Percentiles rank a stretch among this genome's conserved stretches.
Conservation (phyloP, 495 filamentous ascomycete species). For the Glarea lozoyensis region DNA sequence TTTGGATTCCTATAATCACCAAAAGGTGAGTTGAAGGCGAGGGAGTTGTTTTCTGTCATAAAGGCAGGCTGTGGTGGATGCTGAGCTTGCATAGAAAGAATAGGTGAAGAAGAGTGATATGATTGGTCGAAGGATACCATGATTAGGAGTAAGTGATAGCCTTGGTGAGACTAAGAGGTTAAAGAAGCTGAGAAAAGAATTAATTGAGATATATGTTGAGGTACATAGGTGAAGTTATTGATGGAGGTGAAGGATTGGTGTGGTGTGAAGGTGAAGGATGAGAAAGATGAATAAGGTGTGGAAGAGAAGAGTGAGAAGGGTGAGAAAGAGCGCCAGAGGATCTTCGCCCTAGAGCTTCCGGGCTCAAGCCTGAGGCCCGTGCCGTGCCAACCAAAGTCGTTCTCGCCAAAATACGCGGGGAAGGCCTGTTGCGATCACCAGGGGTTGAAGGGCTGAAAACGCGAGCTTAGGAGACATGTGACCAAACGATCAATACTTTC, state of each 20-base stretch:
- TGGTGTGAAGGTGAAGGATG: slow-evolving; percentile 6
- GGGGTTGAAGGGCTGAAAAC: no score
- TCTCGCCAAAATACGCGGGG: no score
- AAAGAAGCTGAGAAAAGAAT: slow-evolving; percentile 9
- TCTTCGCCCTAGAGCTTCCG: no score
- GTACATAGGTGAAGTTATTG: slow-evolving; percentile 2
- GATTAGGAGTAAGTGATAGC: slow-evolving; percentile 10
- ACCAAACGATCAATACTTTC: no score
- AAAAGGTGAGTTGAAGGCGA: slow-evolving; percentile 8
- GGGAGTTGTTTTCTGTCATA: slow-evolving; percentile 28
- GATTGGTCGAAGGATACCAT: slow-evolving; percentile 19
- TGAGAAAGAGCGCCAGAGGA: no score
- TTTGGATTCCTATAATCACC: slow-evolving; percentile 9
- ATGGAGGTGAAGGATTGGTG: slow-evolving; percentile 9
- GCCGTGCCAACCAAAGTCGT: no score
- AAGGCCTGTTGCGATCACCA: no score
- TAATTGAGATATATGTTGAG: no score
- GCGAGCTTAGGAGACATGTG: no score
- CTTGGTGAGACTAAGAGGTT: slow-evolving; percentile 6
- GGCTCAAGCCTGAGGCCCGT: no score
- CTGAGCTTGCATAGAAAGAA: slow-evolving; percentile 41
- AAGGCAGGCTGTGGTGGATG: slow-evolving; percentile 33
- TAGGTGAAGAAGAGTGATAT: slow-evolving; percentile 31
- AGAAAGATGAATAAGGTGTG: slow-evolving; percentile 6
- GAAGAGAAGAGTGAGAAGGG: neutral